Conservation (phyloP, 2,329 filamentous ascomycete genomes). For the Trichoderma sp. region DNA sequence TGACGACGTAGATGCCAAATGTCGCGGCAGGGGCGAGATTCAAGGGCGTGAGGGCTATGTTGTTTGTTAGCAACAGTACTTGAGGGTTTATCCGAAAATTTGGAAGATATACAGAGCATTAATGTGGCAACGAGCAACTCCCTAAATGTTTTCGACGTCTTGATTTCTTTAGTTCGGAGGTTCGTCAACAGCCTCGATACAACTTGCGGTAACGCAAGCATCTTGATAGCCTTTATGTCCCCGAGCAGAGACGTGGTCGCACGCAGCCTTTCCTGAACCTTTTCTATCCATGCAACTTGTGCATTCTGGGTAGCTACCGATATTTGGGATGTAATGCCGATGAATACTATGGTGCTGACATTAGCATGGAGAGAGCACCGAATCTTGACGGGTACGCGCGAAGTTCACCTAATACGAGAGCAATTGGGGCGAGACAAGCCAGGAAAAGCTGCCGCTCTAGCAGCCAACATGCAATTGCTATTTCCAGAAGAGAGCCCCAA, state of each 20-base stretch:
- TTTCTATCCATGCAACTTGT: conserved; percentile 41
- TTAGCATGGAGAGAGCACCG: neutral
- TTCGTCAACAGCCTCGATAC: conserved; percentile 29
- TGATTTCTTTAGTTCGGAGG: conserved; percentile 31
- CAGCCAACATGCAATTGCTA: conserved; percentile 32
- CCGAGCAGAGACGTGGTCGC: conserved; percentile 41
- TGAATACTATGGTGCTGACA: conserved; percentile 21
- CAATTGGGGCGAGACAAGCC: conserved; percentile 29
- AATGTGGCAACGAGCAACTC: conserved; percentile 26
- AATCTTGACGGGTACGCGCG: neutral
- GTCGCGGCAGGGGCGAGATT: conserved; percentile 28
- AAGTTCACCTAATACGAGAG: conserved; percentile 24
- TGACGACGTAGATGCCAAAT: conserved; percentile 29
- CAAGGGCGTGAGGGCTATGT: conserved; percentile 24
- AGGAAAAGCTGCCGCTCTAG: conserved; percentile 30
- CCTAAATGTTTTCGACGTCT: conserved; percentile 30
- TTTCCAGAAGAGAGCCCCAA: conserved; percentile 32
- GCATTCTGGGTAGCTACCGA: conserved; percentile 22
- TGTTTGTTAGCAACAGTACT: neutral
- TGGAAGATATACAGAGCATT: conserved; percentile 24
- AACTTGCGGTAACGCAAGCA: conserved; percentile 35
- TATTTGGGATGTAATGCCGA: conserved; percentile 24
- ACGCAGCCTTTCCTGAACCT: conserved; percentile 43
- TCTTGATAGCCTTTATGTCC: conserved; percentile 48
- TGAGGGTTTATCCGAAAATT: neutral